phyloP scores from a whole-genome alignment of 1,284 basidiomycete species.

The Leccinum subrobustum region DNA sequence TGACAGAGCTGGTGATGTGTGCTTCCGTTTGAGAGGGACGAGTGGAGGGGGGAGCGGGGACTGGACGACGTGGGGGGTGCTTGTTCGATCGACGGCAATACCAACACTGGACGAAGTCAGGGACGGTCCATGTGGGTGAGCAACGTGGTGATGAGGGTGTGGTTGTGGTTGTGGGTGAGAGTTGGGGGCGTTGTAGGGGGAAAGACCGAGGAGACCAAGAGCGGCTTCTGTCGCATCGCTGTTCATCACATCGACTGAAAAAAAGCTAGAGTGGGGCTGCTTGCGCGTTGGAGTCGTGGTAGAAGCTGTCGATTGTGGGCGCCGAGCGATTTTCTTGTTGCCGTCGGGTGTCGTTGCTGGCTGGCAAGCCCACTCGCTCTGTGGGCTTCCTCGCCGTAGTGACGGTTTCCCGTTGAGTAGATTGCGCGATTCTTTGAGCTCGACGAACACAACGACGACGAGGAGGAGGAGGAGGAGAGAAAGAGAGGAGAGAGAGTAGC shows the following conservation, averaged over 20 bases:
- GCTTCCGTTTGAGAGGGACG: constrained; percentile 44
- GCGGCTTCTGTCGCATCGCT: constrained; percentile 51
- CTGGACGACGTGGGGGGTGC: constrained; percentile 9
- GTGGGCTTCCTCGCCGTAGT: constrained; percentile 7
- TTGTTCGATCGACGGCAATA: constrained; percentile 26
- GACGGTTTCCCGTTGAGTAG: constrained; percentile 1
- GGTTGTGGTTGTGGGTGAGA: constrained; percentile 23
- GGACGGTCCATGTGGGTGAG: constrained; percentile 30
- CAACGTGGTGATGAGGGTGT: constrained; percentile 24
- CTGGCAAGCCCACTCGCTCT: neutral
- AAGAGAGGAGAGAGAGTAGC: constrained; percentile 2
- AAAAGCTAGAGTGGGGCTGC: constrained; percentile 6
- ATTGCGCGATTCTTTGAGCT: constrained; percentile 9
- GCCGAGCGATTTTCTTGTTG: constrained; percentile 20
- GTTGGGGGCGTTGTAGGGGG: constrained; percentile 33
- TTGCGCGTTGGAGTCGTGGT: constrained; percentile 11
- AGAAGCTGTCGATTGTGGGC: constrained; percentile 15
- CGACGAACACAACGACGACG: constrained; percentile 20
- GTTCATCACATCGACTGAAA: constrained; percentile 44
- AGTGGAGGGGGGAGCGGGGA: constrained; percentile 32
- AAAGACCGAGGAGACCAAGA: constrained; percentile 48
- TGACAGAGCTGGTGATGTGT: constrained; percentile 27
- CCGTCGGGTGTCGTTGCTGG: constrained; percentile 9
- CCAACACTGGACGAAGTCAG: constrained; percentile 28
- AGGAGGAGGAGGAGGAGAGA: neutral